Base-by-base conservation (phyloP, 1,284 basidiomycete species). In the Coriolopsis trogii region DNA sequence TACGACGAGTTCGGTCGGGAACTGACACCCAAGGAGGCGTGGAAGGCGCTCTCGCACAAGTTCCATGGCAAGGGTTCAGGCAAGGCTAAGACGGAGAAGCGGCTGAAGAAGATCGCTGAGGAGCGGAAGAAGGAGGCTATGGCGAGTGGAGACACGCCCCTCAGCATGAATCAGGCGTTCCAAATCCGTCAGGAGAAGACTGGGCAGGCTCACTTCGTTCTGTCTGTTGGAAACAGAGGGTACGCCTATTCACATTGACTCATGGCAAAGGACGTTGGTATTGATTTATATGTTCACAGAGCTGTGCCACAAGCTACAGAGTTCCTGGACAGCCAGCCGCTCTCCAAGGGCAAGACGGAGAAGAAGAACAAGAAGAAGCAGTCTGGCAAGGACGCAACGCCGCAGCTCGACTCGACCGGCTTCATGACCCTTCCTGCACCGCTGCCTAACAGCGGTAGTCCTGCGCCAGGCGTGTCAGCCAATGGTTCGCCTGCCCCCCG, bases 31-130 rank as follows among this genome's bases (percentile, higher is more conserved):
- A 98, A 98, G 77, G 97, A 99, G 73, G 94, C 95, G 12, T 97
- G 95, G 94, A 96, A 96, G 73, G 91, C 91, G 20, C 75, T 97
- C 45, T 93, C 89, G 46, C 95, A 98, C 71, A 91, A 93, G 67
- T 97, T 97, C 82, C 95, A 98, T 63, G 95, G 95, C 30, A 97
- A 97, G 71, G 92, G 92, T 1, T 90, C 87, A 1, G 95, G 95
- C 5, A 89, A 88, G 73, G 91, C 91, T 83, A 97, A 97, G 80
- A 93, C 89, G 29, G 94, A 96, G 77, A 96, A 96, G 71, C 79
- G 91, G 57, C 66, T 97, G 63, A 93, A 93, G 80, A 93, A 91
- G 77, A 95, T 97, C 59, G 91, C 87, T 20, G 93, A 97, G 66
- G 95, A 98, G 76, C 84, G 89, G 69, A 96, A 95, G 77, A 82